Evolutionary conservation across 805 yeast species (phyloP).

Genomic region (Kurtzmaniella cleridarum): DNA sequence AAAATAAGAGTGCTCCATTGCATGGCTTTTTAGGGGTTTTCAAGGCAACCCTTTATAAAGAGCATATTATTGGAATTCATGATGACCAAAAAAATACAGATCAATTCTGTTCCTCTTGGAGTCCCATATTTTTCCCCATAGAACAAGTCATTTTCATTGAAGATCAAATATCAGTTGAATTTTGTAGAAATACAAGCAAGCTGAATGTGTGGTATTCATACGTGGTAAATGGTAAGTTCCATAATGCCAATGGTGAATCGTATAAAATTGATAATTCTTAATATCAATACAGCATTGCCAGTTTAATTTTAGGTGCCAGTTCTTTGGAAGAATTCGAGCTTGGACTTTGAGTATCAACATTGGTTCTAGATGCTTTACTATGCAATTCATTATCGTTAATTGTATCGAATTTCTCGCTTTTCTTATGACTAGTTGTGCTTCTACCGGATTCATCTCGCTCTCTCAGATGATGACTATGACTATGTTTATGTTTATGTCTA

Average conservation of each 20-base stretch:
- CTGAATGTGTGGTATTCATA: conserved; percentile 22
- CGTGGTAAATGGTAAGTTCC: conserved; percentile 13
- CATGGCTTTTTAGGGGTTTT: conserved; percentile 79
- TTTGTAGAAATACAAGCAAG: conserved; percentile 6
- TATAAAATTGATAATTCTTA: conserved; percentile 6
- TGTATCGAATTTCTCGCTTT: not conserved
- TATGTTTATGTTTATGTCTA: too few species aligned
- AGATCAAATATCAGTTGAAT: conserved; percentile 7
- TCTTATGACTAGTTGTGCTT: not conserved
- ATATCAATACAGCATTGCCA: too few species aligned
- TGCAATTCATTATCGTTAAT: too few species aligned
- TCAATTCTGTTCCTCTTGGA: conserved; percentile 32
- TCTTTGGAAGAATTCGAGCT: not conserved
- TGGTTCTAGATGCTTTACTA: too few species aligned
- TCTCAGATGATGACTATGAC: conserved; percentile 6
- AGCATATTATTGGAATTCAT: conserved; percentile 47
- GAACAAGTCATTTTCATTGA: conserved; percentile 7
- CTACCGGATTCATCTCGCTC: not conserved
- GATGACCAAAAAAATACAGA: conserved; percentile 20
- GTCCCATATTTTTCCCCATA: conserved; percentile 32
- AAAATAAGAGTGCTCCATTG: conserved; percentile 46
- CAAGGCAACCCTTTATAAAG: conserved; percentile 61
- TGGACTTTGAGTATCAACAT: too few species aligned
- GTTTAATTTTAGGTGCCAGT: not conserved
- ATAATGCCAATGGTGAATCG: conserved; percentile 14